Evolutionary conservation across 805 yeast genomes (phyloP).

Genomic region (Kodamaea restingae): DNA sequence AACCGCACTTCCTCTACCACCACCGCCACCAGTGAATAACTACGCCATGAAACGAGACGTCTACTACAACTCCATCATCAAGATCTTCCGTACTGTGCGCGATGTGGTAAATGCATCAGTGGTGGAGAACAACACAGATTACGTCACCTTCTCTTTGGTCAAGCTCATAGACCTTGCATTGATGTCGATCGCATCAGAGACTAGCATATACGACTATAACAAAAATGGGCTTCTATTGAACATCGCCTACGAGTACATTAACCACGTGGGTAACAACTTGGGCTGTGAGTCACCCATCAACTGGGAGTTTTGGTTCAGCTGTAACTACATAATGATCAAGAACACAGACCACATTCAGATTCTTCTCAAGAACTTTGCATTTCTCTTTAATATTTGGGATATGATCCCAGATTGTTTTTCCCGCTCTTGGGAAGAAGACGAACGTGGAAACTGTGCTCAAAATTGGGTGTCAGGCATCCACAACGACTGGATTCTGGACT

Average conservation of each 20-base stretch:
- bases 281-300: conserved; percentile 34
- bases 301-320: conserved; percentile 77
- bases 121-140: conserved; percentile 17
- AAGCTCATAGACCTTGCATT: conserved; percentile 32
- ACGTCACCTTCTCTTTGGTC: conserved; percentile 12
- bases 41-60: conserved; percentile 27
- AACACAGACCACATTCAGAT: conserved; percentile 57
- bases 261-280: conserved; percentile 27
- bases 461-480: not conserved
- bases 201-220: conserved; percentile 35
- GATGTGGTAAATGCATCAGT: conserved; percentile 25
- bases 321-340: conserved; percentile 53
- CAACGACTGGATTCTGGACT: conserved; percentile 37
- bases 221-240: conserved; percentile 39
- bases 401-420: conserved; percentile 45
- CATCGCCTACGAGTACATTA: conserved; percentile 36
- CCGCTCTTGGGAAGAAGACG: conserved; percentile 4
- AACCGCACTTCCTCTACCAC: conserved; percentile 7
- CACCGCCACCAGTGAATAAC: conserved; percentile 10
- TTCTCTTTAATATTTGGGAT: conserved; percentile 73
- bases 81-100: conserved; percentile 36
- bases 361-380: conserved; percentile 59
- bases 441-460: not conserved
- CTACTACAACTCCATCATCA: conserved; percentile 37
- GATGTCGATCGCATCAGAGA: conserved; percentile 30